phyloP scores from a whole-genome alignment of 1,139 yeast species.

The Debaryomyces sp. region DNA sequence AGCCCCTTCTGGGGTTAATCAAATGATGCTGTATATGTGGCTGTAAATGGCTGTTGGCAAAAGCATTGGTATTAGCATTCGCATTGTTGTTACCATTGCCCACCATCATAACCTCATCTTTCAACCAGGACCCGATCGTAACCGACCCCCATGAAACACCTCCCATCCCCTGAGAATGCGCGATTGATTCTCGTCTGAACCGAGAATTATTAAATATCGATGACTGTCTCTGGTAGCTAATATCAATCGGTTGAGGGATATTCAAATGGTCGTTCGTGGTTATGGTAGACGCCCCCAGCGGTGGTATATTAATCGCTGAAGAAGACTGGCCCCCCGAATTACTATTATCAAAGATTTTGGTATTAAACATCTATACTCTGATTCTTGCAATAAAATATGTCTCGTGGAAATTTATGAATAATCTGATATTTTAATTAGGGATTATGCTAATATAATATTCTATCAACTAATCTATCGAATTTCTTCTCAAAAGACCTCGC shows the following conservation, averaged over 20 bases:
- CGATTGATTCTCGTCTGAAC: constrained; percentile 83
- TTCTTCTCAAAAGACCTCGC: neutral
- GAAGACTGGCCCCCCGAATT: constrained; percentile 15
- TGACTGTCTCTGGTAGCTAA: constrained; percentile 46
- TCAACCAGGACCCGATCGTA: constrained; percentile 93
- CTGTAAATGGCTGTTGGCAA: constrained; percentile 17
- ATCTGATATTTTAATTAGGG: constrained; percentile 5
- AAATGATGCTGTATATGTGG: constrained; percentile 26
- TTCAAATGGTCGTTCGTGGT: constrained; percentile 14
- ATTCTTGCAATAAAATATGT: neutral
- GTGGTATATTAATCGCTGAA: constrained; percentile 22
- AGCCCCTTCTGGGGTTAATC: constrained; percentile 48
- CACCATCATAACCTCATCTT: constrained; percentile 81
- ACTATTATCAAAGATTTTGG: constrained; percentile 33
- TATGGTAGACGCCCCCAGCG: constrained; percentile 8
- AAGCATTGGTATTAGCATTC: constrained; percentile 24
- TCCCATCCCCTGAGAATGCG: constrained; percentile 97
- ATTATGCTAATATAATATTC: constrained; percentile 3
- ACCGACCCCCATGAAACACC: constrained; percentile 98
- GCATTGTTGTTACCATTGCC: constrained; percentile 23
- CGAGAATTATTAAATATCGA: constrained; percentile 40
- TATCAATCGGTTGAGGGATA: constrained; percentile 51
- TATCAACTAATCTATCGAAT: constrained; percentile 2
- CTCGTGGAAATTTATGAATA: neutral
- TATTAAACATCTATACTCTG: constrained; percentile 29